phyloP scores from a whole-genome alignment of 495 filamentous ascomycete genomes.

The Achaetomiella virescens region DNA sequence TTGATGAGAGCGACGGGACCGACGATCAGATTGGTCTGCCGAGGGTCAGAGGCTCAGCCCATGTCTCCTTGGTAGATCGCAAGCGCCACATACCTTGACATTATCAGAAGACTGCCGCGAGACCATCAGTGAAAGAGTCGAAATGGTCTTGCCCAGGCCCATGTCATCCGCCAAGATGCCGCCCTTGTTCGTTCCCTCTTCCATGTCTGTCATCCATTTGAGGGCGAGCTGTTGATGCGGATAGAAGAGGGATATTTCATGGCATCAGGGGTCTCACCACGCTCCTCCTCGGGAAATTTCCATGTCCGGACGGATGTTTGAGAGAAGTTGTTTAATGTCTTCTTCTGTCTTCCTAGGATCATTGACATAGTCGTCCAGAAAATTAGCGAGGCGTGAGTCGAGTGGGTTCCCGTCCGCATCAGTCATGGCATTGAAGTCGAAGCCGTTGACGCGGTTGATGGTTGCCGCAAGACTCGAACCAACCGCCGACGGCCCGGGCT shows the following conservation, averaged over 20 bases:
- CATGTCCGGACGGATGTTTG: constrained; percentile 68
- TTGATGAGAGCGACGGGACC: constrained; percentile 80
- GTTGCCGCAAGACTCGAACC: constrained; percentile 16
- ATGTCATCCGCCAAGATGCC: constrained; percentile 89
- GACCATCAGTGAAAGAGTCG: constrained; percentile 77
- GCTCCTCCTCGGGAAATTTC: constrained; percentile 58
- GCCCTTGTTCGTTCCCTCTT: constrained; percentile 69
- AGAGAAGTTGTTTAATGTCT: constrained; percentile 62
- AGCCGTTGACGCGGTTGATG: constrained; percentile 20
- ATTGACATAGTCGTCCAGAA: constrained; percentile 37
- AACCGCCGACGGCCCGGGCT: neutral
- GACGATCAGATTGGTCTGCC: constrained; percentile 75
- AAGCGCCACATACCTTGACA: constrained; percentile 20
- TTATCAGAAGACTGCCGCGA: constrained; percentile 57
- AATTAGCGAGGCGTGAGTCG: constrained; percentile 20
- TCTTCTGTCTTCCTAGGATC: constrained; percentile 55
- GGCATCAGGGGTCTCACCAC: constrained; percentile 66
- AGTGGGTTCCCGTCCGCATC: constrained; percentile 26
- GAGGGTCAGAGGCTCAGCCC: constrained; percentile 11
- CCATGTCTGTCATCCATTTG: constrained; percentile 76
- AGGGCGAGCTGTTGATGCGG: constrained; percentile 81
- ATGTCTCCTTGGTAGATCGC: neutral
- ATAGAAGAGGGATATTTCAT: constrained; percentile 66
- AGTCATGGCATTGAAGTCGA: constrained; percentile 20
- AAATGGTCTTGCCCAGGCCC: constrained; percentile 94